These are phyloP conservation scores for Verticillium albo-atrum DNA, from an alignment of 2,329 filamentous ascomycete species.

Conservation along the genomic window DNA sequence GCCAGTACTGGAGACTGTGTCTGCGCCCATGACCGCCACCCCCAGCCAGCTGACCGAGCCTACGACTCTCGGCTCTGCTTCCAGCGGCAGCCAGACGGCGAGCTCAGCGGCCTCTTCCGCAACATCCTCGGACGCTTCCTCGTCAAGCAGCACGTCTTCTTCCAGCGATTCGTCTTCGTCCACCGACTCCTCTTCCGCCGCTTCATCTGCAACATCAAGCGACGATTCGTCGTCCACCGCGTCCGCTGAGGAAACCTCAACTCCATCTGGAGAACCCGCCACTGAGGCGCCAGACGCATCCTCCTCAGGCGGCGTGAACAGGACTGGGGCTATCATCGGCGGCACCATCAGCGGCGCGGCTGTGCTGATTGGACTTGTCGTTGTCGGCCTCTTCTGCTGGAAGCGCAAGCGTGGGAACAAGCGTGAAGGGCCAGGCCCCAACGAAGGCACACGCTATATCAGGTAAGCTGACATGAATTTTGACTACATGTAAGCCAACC, in stretches of 20 bases:
- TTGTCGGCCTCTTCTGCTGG: slow-evolving; percentile 36
- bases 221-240: slow-evolving; percentile 9
- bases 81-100: slow-evolving; percentile 1
- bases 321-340: slow-evolving; percentile 49
- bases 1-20: slow-evolving; percentile 32
- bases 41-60: slow-evolving; percentile 33
- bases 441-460: slow-evolving; percentile 32
- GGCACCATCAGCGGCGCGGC: slow-evolving; percentile 49
- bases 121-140: slow-evolving; percentile 5
- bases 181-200: slow-evolving; percentile 9
- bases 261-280: slow-evolving; percentile 10
- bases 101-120: slow-evolving; percentile 5
- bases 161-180: slow-evolving; percentile 4
- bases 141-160: slow-evolving; percentile 1
- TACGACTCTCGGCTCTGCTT: slow-evolving; percentile 31
- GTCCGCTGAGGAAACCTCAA: slow-evolving; percentile 9
- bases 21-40: slow-evolving; percentile 34
- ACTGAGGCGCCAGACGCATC: slow-evolving; percentile 21
- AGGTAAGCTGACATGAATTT: slow-evolving; percentile 24
- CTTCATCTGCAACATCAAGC: neutral
- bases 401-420: slow-evolving; percentile 37
- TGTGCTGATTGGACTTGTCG: slow-evolving; percentile 33
- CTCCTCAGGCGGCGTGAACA: slow-evolving; percentile 17
- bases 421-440: slow-evolving; percentile 35
- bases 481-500: slow-evolving; percentile 1